Percentiles rank a stretch among this genome's conserved stretches.
These are phyloP conservation scores for Grosmannia huntii DNA, from an alignment of 2,329 filamentous ascomycete species.

Conservation along the genomic window DNA sequence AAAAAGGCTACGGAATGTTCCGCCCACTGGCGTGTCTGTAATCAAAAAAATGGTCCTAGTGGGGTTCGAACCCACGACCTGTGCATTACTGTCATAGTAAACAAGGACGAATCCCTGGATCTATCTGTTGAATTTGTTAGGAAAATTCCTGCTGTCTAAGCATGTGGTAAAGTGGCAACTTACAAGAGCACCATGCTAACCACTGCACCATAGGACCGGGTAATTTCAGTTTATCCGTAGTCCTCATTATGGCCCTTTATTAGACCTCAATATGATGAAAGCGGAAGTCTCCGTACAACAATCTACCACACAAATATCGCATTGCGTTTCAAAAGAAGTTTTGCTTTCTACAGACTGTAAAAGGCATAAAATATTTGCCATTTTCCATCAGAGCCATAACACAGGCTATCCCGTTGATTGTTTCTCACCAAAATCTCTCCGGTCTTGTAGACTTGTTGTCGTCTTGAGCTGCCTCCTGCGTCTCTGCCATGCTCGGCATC, in stretches of 20 bases:
- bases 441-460: neutral
- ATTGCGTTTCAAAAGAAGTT: too few relatives aligned
- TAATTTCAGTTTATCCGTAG: constrained; percentile 12
- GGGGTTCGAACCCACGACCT: constrained; percentile 16
- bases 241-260: neutral
- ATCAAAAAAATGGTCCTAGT: constrained; percentile 13
- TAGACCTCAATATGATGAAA: neutral
- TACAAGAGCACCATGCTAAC: constrained; percentile 17
- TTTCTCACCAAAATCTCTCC: neutral
- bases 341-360: too few relatives aligned
- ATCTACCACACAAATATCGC: too few relatives aligned
- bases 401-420: too few relatives aligned
- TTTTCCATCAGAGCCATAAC: too few relatives aligned
- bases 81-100: constrained; percentile 15
- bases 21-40: too few relatives aligned
- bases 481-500: neutral
- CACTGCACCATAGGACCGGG: constrained; percentile 16
- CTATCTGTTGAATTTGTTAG: constrained; percentile 13
- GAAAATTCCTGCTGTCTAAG: neutral
- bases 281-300: too few relatives aligned
- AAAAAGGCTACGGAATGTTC: too few relatives aligned
- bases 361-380: too few relatives aligned
- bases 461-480: neutral
- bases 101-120: constrained; percentile 10
- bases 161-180: constrained; percentile 3